Percentiles rank a stretch among this genome's conserved stretches.
Conservation (phyloP, 2,329 filamentous ascomycete species). For the Phyllosticta capitalensis region DNA sequence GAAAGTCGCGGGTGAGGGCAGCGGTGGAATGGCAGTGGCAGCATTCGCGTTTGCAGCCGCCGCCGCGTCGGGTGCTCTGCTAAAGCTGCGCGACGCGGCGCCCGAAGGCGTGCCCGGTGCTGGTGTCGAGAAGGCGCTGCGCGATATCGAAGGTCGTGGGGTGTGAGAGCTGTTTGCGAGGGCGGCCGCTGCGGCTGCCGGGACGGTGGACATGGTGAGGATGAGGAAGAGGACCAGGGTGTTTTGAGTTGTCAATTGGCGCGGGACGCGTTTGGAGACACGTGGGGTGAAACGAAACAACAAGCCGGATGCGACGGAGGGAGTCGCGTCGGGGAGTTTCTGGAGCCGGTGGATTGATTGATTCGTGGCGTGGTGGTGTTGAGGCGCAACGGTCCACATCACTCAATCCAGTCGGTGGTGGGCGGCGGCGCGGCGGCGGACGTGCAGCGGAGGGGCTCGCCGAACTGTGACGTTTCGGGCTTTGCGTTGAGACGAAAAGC, state of each 20-base stretch:
- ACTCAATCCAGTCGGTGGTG: too few species aligned
- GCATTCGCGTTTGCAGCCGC: background rate
- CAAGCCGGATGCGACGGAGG: background rate
- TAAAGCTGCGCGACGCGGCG: background rate
- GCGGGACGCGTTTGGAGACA: background rate
- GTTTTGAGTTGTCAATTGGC: background rate
- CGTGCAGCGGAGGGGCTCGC: background rate
- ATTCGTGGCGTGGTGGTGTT: background rate
- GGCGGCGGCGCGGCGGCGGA: background rate
- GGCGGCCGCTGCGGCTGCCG: background rate
- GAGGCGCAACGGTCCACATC: background rate
- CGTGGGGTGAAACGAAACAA: background rate
- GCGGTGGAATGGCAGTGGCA: constrained; percentile 38
- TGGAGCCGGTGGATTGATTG: background rate
- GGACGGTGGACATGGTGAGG: background rate
- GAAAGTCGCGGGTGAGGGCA: constrained; percentile 71
- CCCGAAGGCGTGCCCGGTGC: background rate
- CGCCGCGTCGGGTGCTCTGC: background rate
- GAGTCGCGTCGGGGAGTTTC: background rate
- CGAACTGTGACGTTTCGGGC: constrained; percentile 8
- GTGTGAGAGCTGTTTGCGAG: background rate
- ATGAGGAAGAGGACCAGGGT: background rate
- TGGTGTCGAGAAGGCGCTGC: background rate
- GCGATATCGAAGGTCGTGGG: background rate
- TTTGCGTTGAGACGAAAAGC: constrained; percentile 7